Evolutionary conservation across 2,329 filamentous ascomycete species (phyloP).

Genomic region (Thelonectria rubi): DNA sequence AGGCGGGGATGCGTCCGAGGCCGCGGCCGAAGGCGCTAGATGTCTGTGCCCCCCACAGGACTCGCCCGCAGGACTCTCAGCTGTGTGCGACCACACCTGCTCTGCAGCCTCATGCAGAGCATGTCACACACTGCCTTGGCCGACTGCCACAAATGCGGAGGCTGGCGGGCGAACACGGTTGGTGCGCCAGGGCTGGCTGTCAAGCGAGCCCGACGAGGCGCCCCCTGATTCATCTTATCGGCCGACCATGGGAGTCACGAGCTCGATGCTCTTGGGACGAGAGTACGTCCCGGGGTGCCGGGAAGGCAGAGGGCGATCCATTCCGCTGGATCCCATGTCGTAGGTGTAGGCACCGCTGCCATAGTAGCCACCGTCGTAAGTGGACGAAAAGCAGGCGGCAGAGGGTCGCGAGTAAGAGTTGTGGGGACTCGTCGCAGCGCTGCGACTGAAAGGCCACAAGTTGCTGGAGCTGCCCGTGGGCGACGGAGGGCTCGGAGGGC

Average conservation of each 20-base stretch:
- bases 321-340: constrained; percentile 45
- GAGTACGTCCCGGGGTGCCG: constrained; percentile 64
- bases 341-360: constrained; percentile 51
- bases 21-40: constrained; percentile 26
- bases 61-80: constrained; percentile 16
- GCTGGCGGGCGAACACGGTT: not conserved
- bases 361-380: constrained; percentile 58
- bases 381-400: constrained; percentile 59
- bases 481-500: constrained; percentile 65
- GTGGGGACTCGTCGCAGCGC: constrained; percentile 61
- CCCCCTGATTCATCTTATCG: constrained; percentile 47
- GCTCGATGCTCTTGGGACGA: constrained; percentile 69
- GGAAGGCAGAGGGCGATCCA: constrained; percentile 66
- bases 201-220: constrained; percentile 7
- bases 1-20: constrained; percentile 30
- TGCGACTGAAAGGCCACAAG: constrained; percentile 65
- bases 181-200: constrained; percentile 3
- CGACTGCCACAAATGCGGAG: constrained; percentile 5
- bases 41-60: constrained; percentile 10
- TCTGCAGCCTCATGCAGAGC: constrained; percentile 8
- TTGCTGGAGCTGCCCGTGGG: constrained; percentile 55
- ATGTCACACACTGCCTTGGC: constrained; percentile 12
- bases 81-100: constrained; percentile 18
- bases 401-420: constrained; percentile 58
- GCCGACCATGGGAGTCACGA: constrained; percentile 67